These are phyloP conservation scores for Luffa acutangula DNA, from an alignment of 306 rosid species.

Conservation along the genomic window DNA sequence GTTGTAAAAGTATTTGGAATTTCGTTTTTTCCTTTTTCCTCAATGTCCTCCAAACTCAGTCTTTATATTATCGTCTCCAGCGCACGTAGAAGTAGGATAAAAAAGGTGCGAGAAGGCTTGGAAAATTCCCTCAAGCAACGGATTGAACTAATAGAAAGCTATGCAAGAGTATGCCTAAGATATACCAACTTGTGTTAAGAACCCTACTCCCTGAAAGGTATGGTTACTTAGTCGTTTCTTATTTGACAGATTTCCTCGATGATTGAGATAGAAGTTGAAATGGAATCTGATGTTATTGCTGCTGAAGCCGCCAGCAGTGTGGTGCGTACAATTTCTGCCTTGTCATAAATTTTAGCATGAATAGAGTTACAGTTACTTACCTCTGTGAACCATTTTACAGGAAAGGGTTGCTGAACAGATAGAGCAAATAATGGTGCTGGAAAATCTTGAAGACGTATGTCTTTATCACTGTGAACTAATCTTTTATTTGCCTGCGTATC, in stretches of 20 bases:
- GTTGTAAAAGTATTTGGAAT: background rate
- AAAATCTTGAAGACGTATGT: constrained; percentile 83
- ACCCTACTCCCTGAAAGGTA: background rate
- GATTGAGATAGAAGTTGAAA: constrained; percentile 94
- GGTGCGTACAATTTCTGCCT: constrained; percentile 31
- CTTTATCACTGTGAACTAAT: background rate
- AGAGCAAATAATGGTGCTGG: constrained; percentile 88
- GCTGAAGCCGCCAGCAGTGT: constrained; percentile 76
- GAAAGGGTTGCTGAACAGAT: constrained; percentile 75
- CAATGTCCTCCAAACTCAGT: background rate
- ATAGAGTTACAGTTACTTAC: constrained; percentile 1
- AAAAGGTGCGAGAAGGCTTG: constrained; percentile 71
- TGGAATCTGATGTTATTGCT: constrained; percentile 85
- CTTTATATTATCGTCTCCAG: constrained; percentile 16
- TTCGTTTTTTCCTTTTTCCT: background rate
- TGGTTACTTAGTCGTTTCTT: background rate
- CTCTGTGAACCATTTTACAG: constrained; percentile 36
- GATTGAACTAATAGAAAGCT: constrained; percentile 83
- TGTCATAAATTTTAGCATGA: constrained; percentile 12
- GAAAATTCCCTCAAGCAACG: constrained; percentile 69
- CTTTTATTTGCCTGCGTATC: background rate
- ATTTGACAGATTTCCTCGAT: constrained; percentile 68
- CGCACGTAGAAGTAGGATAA: constrained; percentile 64
- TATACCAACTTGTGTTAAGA: background rate
- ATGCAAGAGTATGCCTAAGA: constrained; percentile 57